Evolutionary conservation across 2,329 filamentous ascomycete genomes (phyloP).

Genomic region (Calonectria pauciramosa): DNA sequence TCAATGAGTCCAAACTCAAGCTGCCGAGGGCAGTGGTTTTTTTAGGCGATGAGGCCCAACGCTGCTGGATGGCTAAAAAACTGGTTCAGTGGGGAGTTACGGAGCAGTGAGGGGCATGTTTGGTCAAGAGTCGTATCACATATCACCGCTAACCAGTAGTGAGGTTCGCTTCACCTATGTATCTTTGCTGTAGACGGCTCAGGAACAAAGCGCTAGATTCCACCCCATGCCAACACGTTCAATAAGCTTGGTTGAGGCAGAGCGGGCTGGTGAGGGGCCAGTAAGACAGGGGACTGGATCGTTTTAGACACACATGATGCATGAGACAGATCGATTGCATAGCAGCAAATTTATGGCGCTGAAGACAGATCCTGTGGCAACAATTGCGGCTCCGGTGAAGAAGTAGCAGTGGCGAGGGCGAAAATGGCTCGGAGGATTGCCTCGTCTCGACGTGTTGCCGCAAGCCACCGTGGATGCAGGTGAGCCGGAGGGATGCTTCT

Average conservation of each 20-base stretch:
- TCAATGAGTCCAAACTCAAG: neutral
- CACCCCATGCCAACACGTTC: neutral
- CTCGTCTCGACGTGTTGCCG: constrained; percentile 19
- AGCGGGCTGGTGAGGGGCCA: constrained; percentile 3
- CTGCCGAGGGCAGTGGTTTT: neutral
- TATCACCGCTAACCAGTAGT: neutral
- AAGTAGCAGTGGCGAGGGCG: constrained; percentile 1
- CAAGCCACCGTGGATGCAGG: constrained; percentile 37
- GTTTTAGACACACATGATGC: constrained; percentile 24
- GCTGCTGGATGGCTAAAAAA: neutral
- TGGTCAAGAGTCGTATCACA: neutral
- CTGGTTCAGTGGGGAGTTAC: neutral
- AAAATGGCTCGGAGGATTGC: constrained; percentile 42
- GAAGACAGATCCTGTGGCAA: neutral
- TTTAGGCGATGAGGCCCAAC: neutral
- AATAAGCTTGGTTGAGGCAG: neutral
- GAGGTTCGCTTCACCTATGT: neutral
- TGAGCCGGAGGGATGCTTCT: constrained; percentile 1
- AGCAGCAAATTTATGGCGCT: neutral
- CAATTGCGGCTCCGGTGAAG: constrained; percentile 25
- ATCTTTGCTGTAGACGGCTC: neutral
- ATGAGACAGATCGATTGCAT: constrained; percentile 26
- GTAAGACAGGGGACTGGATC: constrained; percentile 34
- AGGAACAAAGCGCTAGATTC: neutral
- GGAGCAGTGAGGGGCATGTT: neutral